phyloP scores from a whole-genome alignment of 2,329 filamentous ascomycete species.

The Chrysoporthe deuterocubensis region DNA sequence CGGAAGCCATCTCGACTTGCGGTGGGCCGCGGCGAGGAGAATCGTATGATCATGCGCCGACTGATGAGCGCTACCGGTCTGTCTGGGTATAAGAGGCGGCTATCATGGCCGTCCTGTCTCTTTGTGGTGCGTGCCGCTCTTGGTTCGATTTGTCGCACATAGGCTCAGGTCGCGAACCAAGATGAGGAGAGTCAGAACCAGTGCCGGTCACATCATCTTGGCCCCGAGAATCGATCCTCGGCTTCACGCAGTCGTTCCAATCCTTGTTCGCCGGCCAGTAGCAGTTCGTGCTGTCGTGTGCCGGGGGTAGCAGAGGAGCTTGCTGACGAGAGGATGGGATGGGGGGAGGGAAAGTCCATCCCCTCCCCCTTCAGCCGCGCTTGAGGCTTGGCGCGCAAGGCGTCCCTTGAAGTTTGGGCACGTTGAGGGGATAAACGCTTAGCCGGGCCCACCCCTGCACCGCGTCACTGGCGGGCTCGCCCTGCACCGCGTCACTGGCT shows the following conservation, averaged over 20 bases:
- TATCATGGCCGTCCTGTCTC: background rate
- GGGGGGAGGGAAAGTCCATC: background rate
- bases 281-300: background rate
- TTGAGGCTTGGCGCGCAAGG: background rate
- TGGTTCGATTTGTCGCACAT: background rate
- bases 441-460: background rate
- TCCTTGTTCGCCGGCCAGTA: background rate
- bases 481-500: too few species aligned
- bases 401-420: background rate
- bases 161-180: background rate
- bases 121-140: background rate
- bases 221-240: background rate
- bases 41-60: slow-evolving; percentile 10
- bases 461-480: too few species aligned
- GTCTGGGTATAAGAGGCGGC: background rate
- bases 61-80: background rate
- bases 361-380: background rate
- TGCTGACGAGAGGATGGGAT: background rate
- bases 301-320: background rate
- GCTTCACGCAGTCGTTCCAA: background rate
- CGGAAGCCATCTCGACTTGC: slow-evolving; percentile 30
- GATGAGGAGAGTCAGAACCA: background rate
- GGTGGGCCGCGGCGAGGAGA: background rate
- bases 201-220: background rate
- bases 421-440: background rate